Percentiles rank a stretch among this genome's conserved stretches.
These are phyloP conservation scores for Ascochyta clinopodiicola DNA, from an alignment of 2,329 filamentous ascomycete genomes.

Conservation along the genomic window DNA sequence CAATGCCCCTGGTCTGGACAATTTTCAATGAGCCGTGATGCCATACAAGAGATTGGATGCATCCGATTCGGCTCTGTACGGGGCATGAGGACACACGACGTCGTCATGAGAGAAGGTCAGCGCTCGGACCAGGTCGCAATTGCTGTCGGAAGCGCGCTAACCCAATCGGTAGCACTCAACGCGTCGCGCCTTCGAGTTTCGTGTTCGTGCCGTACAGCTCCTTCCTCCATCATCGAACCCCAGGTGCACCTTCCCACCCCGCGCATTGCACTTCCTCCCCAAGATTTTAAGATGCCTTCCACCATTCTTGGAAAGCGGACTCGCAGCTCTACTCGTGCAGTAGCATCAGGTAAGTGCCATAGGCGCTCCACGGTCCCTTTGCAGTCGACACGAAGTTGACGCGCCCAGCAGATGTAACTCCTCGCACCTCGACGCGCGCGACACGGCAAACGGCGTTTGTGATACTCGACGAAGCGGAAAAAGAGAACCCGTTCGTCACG, in stretches of 20 bases:
- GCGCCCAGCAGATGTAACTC: conserved; percentile 32
- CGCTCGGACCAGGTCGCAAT: not conserved
- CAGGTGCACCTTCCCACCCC: conserved; percentile 29
- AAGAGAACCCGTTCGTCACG: conserved; percentile 64
- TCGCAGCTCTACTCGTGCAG: conserved; percentile 38
- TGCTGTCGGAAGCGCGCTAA: not conserved
- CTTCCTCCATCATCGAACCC: conserved; percentile 23
- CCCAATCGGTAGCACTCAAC: conserved; percentile 21
- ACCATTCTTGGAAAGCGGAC: conserved; percentile 50
- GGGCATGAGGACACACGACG: not conserved
- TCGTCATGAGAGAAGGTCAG: not conserved
- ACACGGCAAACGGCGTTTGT: conserved; percentile 55
- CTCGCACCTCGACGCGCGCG: conserved; percentile 43
- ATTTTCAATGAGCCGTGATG: not conserved
- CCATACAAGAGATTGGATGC: too few relatives aligned
- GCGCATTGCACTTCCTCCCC: conserved; percentile 30
- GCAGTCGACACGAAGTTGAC: conserved; percentile 33
- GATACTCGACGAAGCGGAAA: conserved; percentile 68
- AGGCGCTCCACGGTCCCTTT: conserved; percentile 12
- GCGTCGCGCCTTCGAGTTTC: conserved; percentile 29
- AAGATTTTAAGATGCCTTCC: conserved; percentile 36
- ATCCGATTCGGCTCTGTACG: too few relatives aligned
- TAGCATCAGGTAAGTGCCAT: conserved; percentile 36
- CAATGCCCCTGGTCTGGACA: not conserved
- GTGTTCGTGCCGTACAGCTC: conserved; percentile 17